phyloP scores from a whole-genome alignment of 495 filamentous ascomycete genomes.

The Talaromyces stipitatus region DNA sequence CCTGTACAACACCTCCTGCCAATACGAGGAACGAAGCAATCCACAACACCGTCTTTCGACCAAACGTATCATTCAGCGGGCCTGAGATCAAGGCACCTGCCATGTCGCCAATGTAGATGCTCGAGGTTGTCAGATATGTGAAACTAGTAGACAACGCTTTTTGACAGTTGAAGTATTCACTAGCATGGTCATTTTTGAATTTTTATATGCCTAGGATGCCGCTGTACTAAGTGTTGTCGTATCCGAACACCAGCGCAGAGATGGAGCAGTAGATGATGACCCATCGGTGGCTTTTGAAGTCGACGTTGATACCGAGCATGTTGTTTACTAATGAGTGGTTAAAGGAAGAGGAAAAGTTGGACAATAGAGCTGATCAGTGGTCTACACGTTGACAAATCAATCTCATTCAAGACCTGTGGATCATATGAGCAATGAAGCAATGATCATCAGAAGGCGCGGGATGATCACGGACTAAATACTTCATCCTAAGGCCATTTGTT shows the following conservation, averaged over 20 bases:
- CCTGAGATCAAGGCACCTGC: conserved; percentile 12
- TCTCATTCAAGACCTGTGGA: too few species aligned
- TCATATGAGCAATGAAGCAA: too few species aligned
- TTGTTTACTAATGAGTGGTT: too few species aligned
- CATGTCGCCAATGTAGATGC: conserved; percentile 18
- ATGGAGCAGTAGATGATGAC: conserved; percentile 10
- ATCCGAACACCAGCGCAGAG: conserved; percentile 12
- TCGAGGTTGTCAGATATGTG: conserved; percentile 13
- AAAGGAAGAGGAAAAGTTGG: too few species aligned
- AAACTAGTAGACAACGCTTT: conserved; percentile 8
- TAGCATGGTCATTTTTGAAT: conserved; percentile 14
- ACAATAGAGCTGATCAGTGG: too few species aligned
- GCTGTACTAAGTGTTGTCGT: conserved; percentile 16
- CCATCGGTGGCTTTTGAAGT: conserved; percentile 8
- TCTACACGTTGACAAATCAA: too few species aligned
- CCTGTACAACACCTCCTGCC: conserved; percentile 13
- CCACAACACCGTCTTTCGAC: conserved; percentile 15
- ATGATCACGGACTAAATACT: too few species aligned
- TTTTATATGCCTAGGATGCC: conserved; percentile 15
- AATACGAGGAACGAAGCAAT: conserved; percentile 14
- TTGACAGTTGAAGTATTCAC: conserved; percentile 9
- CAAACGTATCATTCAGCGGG: conserved; percentile 15
- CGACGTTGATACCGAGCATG: background rate
- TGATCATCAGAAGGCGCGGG: too few species aligned
- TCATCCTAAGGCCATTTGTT: background rate